Base-by-base conservation (phyloP, 129 eudicot species). In the Daucus carota region DNA sequence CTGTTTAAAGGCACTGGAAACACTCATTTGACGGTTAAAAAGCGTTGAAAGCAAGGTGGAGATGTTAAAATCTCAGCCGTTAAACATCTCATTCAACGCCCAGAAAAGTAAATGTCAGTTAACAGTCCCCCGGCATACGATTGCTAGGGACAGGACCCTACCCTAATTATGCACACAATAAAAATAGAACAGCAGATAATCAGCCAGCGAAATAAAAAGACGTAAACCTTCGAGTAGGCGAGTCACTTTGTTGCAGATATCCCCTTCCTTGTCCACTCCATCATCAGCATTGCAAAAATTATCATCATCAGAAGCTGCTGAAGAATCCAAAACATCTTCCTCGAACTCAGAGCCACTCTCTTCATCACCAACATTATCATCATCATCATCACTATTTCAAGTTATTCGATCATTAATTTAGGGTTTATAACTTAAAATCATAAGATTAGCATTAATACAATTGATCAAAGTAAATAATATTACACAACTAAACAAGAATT, bases 141-240 rank as follows among this genome's bases (percentile, higher is more conserved):
- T n/a, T n/a, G n/a, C n/a, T n/a, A n/a, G n/a, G n/a, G n/a, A n/a
- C n/a, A n/a, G n/a, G n/a, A n/a, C n/a, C n/a, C n/a, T 50, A 18
- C 59, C 59, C 59, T 18, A 50, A 50, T 6, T 6, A 40, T 5
- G 26, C 8, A 18, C 11, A 50, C 8, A 50, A 48, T 5, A 22
- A 6, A 50, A 0, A 1, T 6, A 0, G 8, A n/a, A 54, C 65
- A 8, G 5, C 31, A n/a, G 65, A 54, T 7, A 22, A 57, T 8
- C 3, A 57, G 1, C 0, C 7, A 20, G 18, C 24, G 28, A 34
- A 34, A n/a, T 0, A 5, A 34, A 38, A n/a, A 45, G 40, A 73
- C 0, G 6, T 17, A 52, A 78, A 92, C 96, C 97, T 85, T 77
- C 68, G 85, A 77, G 81, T 29, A 77, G 75, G 31, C 79, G 76